Base-by-base conservation (phyloP, 2,329 filamentous ascomycete genomes). In the Elsinoe fawcettii region DNA sequence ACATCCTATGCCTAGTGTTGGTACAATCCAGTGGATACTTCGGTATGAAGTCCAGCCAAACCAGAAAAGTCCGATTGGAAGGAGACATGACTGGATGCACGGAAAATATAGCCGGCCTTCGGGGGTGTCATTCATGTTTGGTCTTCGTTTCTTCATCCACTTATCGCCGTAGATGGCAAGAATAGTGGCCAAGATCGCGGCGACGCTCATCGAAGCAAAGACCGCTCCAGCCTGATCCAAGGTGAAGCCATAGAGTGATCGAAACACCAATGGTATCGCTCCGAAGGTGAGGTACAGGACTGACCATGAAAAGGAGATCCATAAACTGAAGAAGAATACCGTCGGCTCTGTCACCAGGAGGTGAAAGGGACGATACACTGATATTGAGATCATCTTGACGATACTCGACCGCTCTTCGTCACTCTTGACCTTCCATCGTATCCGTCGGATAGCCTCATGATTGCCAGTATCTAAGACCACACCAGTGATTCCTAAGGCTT, bases 301-400 rank as follows among this genome's bases (percentile, higher is more conserved):
- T 0, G 87, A 90, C 91, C 91, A 96, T 18, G 85, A 85, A 69
- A 96, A 96, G 0, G 88, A 80, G 0, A 90, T 86, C 91, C 91
- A 96, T 0, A 95, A 76, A 0, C 86, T 90, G 74, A 96, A 96
- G 74, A 82, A 90, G 71, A 90, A 90, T 12, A 91, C 86, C 8
- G 90, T 84, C 0, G 87, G 85, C 63, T 91, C 87, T 0, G 87
- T 90, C 62, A 85, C 73, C 14, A 91, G 80, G 1, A 91, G 78
- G 65, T 85, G 82, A 69, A 96, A 95, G 0, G 90, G 90, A 0
- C 90, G 81, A 61, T 82, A 84, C 5, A 92, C 71, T 0, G 88
- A 93, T 11, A 88, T 82, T 5, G 77, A 75, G 55, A 96, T 84
- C 81, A 91, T 88, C 58, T 79, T 81, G 16, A 66, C 64, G 9